phyloP scores from a whole-genome alignment of 371 early-diverging fungal species.

The Mortierella sp. region DNA sequence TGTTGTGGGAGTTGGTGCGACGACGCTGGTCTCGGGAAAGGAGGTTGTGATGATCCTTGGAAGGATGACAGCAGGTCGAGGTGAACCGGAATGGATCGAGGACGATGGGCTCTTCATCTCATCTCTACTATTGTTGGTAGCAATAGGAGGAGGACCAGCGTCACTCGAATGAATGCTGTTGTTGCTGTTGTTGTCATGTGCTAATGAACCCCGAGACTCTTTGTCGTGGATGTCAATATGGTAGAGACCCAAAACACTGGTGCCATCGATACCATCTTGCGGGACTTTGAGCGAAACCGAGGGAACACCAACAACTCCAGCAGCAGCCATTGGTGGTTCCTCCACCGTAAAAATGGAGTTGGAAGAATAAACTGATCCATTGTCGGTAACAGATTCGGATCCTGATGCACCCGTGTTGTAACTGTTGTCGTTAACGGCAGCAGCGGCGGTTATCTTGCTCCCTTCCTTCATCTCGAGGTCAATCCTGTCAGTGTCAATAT shows the following conservation, averaged over 20 bases:
- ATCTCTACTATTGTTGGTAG: neutral
- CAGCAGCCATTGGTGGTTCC: neutral
- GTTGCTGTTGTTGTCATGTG: neutral
- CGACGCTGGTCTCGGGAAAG: neutral
- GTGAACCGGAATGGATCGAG: neutral
- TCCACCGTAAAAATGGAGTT: neutral
- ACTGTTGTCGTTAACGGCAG: neutral
- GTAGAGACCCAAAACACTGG: neutral
- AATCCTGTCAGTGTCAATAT: too few species aligned
- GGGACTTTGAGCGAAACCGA: neutral
- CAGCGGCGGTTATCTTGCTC: neutral
- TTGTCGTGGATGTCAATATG: neutral
- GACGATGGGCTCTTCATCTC: neutral
- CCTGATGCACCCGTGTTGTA: neutral
- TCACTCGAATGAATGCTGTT: neutral
- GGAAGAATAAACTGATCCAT: neutral
- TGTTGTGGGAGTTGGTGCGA: neutral
- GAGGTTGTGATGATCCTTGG: slow-evolving; percentile 21
- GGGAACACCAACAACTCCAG: neutral
- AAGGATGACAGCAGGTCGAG: slow-evolving; percentile 8
- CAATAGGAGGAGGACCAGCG: neutral
- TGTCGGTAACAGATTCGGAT: neutral
- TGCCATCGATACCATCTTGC: neutral
- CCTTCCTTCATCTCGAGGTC: neutral
- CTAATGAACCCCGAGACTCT: neutral